Evolutionary conservation across 805 yeast genomes (phyloP).

Genomic region (Brettanomyces nanus): DNA sequence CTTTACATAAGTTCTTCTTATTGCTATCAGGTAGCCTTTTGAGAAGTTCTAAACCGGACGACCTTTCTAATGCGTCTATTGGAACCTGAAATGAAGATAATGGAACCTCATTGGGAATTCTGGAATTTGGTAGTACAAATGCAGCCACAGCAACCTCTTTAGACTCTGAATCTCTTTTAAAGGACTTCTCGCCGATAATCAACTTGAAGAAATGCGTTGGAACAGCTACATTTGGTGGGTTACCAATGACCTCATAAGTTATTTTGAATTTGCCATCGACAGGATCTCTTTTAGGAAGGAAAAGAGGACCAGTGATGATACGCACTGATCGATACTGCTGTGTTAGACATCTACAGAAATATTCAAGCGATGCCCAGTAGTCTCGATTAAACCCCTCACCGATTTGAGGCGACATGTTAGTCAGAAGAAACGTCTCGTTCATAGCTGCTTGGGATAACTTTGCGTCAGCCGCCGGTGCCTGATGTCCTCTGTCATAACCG

Average conservation of each 20-base stretch:
- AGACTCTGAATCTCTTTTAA: constrained; percentile 25
- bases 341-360: constrained; percentile 75
- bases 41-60: constrained; percentile 78
- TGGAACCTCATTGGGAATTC: constrained; percentile 62
- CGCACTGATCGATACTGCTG: constrained; percentile 66
- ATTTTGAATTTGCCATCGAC: constrained; percentile 80
- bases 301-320: constrained; percentile 89
- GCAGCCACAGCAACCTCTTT: constrained; percentile 72
- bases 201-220: constrained; percentile 96
- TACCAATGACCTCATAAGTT: constrained; percentile 86
- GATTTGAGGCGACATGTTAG: constrained; percentile 94
- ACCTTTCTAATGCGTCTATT: constrained; percentile 77
- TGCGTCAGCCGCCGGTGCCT: constrained; percentile 97
- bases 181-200: constrained; percentile 68
- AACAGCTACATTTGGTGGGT: constrained; percentile 93
- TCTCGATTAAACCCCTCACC: constrained; percentile 97
- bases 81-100: constrained; percentile 79
- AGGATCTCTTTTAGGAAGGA: constrained; percentile 66
- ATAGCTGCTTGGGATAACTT: constrained; percentile 83
- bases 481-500: constrained; percentile 96
- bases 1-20: constrained; percentile 65
- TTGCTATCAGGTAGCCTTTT: constrained; percentile 52
- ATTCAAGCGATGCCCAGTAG: constrained; percentile 96
- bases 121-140: constrained; percentile 87
- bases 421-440: constrained; percentile 87